phyloP scores from a whole-genome alignment of 1,284 basidiomycete genomes.

The Trametes hirsuta region DNA sequence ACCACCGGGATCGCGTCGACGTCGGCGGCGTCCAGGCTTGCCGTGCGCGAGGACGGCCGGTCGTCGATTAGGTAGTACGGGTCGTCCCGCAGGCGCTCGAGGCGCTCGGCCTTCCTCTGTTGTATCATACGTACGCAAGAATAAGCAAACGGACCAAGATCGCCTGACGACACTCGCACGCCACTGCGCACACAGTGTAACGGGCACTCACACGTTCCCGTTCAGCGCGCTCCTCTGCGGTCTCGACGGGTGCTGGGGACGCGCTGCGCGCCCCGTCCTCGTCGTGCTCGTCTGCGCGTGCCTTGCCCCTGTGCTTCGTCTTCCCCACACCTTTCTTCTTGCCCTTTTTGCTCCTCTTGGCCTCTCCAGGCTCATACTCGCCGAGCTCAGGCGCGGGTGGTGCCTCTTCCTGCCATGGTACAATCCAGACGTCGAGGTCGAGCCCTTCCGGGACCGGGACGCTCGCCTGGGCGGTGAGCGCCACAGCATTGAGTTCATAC shows the following conservation, averaged over 20 bases:
- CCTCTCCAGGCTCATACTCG: constrained; percentile 27
- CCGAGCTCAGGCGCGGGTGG: constrained; percentile 44
- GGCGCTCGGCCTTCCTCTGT: constrained; percentile 74
- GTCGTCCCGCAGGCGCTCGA: constrained; percentile 78
- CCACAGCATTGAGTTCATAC: constrained; percentile 89
- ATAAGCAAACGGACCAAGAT: neutral
- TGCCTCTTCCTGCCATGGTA: constrained; percentile 43
- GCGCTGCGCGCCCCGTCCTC: constrained; percentile 26
- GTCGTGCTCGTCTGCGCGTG: constrained; percentile 34
- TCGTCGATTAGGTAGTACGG: constrained; percentile 87
- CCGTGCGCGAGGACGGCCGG: constrained; percentile 37
- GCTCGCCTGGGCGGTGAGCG: constrained; percentile 75
- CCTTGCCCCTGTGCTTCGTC: constrained; percentile 36
- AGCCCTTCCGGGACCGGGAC: constrained; percentile 85
- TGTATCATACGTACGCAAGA: neutral
- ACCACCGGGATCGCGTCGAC: constrained; percentile 88
- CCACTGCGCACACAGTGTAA: neutral
- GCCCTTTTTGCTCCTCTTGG: constrained; percentile 49
- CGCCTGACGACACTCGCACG: neutral
- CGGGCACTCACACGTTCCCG: constrained; percentile 56
- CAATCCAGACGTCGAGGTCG: constrained; percentile 85
- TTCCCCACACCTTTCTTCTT: constrained; percentile 45
- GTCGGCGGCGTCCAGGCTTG: constrained; percentile 50
- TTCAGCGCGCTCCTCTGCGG: constrained; percentile 57
- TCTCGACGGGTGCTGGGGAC: constrained; percentile 47